Evolutionary conservation across 75 land plant genomes (phyloP).

Genomic region (Pinus albicaulis): DNA sequence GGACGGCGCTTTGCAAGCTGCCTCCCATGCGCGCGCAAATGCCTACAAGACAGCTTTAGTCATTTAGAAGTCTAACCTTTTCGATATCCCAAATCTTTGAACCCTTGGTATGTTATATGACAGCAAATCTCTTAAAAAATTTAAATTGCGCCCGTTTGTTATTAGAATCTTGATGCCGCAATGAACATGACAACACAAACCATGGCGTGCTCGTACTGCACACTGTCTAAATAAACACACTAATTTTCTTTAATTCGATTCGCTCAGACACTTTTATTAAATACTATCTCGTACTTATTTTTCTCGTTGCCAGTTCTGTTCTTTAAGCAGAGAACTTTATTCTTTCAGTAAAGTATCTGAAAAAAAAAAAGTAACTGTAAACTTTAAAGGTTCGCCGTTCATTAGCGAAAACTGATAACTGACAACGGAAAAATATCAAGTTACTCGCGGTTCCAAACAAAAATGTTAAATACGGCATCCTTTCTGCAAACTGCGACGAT

Average conservation of each 20-base stretch:
- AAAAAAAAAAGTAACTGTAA: too few relatives aligned
- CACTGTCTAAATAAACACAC: not conserved
- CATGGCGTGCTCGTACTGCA: not conserved
- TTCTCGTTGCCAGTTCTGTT: not conserved
- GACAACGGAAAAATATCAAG: not conserved
- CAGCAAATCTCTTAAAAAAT: not conserved
- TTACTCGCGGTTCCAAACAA: not conserved
- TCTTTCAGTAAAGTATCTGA: too few relatives aligned
- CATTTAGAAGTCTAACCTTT: not conserved
- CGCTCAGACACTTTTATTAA: not conserved
- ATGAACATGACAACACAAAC: not conserved
- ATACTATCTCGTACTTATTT: too few relatives aligned
- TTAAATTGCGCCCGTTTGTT: not conserved
- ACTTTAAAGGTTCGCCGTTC: too few relatives aligned
- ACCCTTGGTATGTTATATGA: not conserved
- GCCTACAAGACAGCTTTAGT: not conserved
- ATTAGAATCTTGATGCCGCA: not conserved
- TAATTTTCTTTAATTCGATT: not conserved
- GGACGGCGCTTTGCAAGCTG: not conserved
- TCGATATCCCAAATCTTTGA: not conserved
- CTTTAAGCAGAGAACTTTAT: not conserved
- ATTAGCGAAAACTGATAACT: too few relatives aligned
- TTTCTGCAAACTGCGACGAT: not conserved
- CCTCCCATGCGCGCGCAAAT: conserved; percentile 3
- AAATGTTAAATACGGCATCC: not conserved